Conservation (phyloP, 768 basidiomycete genomes). For the Fistulinella prunicolor region DNA sequence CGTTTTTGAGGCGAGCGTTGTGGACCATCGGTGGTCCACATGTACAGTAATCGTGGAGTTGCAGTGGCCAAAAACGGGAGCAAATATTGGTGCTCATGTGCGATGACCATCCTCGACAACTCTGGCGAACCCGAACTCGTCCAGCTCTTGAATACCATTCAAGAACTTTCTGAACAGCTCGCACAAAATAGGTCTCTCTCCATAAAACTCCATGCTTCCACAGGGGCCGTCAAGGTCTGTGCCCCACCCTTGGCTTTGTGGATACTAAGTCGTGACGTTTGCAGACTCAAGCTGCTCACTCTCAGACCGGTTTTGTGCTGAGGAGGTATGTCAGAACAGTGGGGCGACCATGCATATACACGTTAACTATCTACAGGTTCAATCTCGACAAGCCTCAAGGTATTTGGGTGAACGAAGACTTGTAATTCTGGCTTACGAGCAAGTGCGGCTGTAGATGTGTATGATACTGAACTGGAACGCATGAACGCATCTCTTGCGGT, state of each 20-base stretch:
- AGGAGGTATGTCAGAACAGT: constrained; percentile 52
- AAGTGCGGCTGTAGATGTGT: constrained; percentile 65
- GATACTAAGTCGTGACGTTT: background rate
- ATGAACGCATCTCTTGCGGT: constrained; percentile 76
- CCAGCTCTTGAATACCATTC: constrained; percentile 64
- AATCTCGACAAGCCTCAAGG: constrained; percentile 89
- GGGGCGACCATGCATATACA: background rate
- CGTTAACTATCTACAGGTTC: constrained; percentile 44
- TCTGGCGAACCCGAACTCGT: constrained; percentile 55
- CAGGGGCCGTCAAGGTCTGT: constrained; percentile 76
- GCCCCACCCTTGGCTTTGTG: background rate
- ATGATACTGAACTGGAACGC: constrained; percentile 83
- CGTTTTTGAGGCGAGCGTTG: too few relatives aligned
- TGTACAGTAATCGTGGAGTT: too few relatives aligned
- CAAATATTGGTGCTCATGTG: background rate
- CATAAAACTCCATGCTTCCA: constrained; percentile 66
- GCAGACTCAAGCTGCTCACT: constrained; percentile 84
- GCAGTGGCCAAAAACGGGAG: constrained; percentile 14
- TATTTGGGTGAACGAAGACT: constrained; percentile 24
- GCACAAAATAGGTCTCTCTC: constrained; percentile 74
- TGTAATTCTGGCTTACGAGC: background rate
- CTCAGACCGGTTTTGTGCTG: constrained; percentile 89
- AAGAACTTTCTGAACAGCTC: constrained; percentile 82
- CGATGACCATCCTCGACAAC: constrained; percentile 56
- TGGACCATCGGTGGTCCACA: too few relatives aligned